Evolutionary conservation across 2,329 filamentous ascomycete species (phyloP).

Genomic region (Colletotrichum sp.): DNA sequence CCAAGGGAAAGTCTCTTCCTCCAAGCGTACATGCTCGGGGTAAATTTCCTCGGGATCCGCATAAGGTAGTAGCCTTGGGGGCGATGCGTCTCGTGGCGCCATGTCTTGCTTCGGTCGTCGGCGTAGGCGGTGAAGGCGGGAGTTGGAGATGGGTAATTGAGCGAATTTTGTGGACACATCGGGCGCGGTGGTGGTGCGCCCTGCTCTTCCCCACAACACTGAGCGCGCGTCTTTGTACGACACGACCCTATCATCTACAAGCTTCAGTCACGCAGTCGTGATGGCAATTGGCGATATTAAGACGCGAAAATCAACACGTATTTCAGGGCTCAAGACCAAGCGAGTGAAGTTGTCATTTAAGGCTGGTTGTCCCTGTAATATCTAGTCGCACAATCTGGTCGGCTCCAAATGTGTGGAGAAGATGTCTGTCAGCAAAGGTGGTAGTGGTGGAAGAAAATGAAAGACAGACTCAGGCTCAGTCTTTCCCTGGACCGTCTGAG

Average conservation of each 20-base stretch:
- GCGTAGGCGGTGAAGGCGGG: not conserved
- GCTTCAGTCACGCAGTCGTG: not conserved
- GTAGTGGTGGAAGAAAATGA: not conserved
- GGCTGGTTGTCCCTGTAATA: not conserved
- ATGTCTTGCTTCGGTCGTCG: not conserved
- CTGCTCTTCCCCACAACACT: not conserved
- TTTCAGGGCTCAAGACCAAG: not conserved
- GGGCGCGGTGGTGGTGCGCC: not conserved
- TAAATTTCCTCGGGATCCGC: constrained; percentile 15
- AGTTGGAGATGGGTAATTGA: not conserved
- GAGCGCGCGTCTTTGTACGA: not conserved
- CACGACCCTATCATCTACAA: not conserved
- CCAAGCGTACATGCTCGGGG: constrained; percentile 5
- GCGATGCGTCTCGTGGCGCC: not conserved
- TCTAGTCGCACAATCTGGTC: not conserved
- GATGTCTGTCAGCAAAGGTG: not conserved
- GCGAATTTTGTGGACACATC: not conserved
- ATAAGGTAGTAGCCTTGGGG: not conserved
- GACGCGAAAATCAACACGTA: not conserved
- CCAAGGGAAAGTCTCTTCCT: constrained; percentile 28
- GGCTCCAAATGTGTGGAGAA: not conserved
- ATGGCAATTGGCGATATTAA: not conserved
- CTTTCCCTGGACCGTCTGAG: not conserved
- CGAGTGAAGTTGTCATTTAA: not conserved
- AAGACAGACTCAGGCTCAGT: not conserved